phyloP scores from a whole-genome alignment of 768 basidiomycete species.

The Termitomyces sp. region DNA sequence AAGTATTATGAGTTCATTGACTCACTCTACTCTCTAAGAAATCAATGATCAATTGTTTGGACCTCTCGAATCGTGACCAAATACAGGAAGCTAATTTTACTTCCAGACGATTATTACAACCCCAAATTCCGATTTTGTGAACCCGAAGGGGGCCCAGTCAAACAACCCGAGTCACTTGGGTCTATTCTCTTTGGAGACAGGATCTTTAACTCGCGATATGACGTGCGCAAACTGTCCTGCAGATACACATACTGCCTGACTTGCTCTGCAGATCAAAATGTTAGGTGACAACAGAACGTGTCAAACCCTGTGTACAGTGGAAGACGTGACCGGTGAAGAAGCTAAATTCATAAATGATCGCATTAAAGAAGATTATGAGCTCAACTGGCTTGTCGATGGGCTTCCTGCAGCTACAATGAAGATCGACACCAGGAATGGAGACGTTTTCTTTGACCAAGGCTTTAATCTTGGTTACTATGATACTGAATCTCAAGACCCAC shows the following conservation, averaged over 20 bases:
- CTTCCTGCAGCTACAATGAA: constrained; percentile 95
- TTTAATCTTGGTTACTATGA: constrained; percentile 89
- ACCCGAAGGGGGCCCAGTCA: constrained; percentile 68
- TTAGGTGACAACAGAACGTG: constrained; percentile 74
- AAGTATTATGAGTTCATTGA: neutral
- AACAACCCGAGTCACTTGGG: constrained; percentile 83
- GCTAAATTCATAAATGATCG: constrained; percentile 90
- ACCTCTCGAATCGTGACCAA: neutral
- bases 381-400: constrained; percentile 95
- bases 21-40: constrained; percentile 45
- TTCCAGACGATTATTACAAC: constrained; percentile 89
- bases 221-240: constrained; percentile 45
- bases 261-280: constrained; percentile 69
- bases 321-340: constrained; percentile 60
- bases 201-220: constrained; percentile 87
- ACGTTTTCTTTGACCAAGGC: constrained; percentile 89
- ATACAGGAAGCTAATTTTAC: constrained; percentile 13
- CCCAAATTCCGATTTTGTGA: constrained; percentile 82
- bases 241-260: neutral
- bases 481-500: constrained; percentile 48
- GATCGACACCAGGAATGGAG: constrained; percentile 70
- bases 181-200: constrained; percentile 97
- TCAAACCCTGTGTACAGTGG: constrained; percentile 61
- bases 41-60: constrained; percentile 86
- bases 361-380: constrained; percentile 87